Evolutionary conservation across 306 rosid genomes (phyloP).

Genomic region (Abrus pulchellus): DNA sequence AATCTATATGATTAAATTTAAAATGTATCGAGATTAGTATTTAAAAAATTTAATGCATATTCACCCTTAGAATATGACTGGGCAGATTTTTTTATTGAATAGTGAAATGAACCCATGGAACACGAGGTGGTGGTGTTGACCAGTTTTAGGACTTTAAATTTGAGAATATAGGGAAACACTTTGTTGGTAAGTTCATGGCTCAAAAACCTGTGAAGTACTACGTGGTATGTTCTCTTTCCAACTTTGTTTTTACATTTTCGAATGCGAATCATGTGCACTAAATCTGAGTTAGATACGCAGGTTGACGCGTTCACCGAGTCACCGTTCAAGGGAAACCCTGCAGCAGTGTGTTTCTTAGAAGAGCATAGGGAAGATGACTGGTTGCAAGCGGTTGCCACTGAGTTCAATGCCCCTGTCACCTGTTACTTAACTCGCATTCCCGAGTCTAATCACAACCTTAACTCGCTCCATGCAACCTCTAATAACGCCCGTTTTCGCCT

Average conservation of each 20-base stretch:
- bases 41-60: no score
- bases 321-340: conserved; percentile 81
- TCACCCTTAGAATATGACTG: no score
- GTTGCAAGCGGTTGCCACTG: conserved; percentile 69
- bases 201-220: conserved; percentile 25
- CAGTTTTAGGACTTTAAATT: background rate
- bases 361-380: conserved; percentile 66
- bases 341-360: conserved; percentile 73
- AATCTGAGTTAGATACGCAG: conserved; percentile 44
- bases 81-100: no score
- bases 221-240: background rate
- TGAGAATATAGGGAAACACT: background rate
- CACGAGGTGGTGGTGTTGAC: background rate
- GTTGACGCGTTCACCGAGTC: conserved; percentile 79
- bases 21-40: no score
- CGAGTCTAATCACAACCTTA: background rate
- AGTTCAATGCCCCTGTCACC: conserved; percentile 64
- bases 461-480: conserved; percentile 30
- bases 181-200: background rate
- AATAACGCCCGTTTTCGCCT: conserved; percentile 63
- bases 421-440: conserved; percentile 57
- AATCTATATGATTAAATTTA: no score
- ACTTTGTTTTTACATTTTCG: no score
- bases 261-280: background rate
- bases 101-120: background rate